These are phyloP conservation scores for Cutaneotrichosporon spelunceum DNA, from an alignment of 1,284 basidiomycete genomes.

Conservation along the genomic window DNA sequence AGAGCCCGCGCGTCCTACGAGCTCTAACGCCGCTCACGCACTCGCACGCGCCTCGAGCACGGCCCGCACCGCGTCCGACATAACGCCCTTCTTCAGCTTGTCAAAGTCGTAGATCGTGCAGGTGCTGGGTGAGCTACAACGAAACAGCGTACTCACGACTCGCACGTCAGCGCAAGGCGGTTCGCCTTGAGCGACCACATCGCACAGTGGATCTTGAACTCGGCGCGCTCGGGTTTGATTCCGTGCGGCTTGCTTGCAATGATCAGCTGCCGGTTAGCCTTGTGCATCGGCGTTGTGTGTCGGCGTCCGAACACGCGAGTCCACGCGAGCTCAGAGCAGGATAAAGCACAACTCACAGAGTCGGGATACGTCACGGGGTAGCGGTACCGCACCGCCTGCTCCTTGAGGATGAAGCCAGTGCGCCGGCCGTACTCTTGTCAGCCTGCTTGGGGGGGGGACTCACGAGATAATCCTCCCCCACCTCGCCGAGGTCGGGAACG, in stretches of 20 bases:
- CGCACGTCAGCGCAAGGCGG: conserved; percentile 35
- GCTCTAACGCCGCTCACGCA: no score
- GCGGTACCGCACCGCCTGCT: conserved; percentile 28
- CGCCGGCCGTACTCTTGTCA: conserved; percentile 34
- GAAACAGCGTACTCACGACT: conserved; percentile 9
- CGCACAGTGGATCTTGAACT: conserved; percentile 37
- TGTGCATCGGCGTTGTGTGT: no score
- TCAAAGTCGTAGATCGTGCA: conserved; percentile 51
- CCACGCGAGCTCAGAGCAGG: no score
- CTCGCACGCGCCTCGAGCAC: conserved; percentile 24
- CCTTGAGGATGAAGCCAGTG: conserved; percentile 43
- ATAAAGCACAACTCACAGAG: conserved; percentile 42
- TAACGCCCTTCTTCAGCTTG: conserved; percentile 36
- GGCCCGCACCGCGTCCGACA: conserved; percentile 35
- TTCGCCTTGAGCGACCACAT: conserved; percentile 43
- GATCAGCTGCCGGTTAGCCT: conserved; percentile 41
- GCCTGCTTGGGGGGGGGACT: background rate
- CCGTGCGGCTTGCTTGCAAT: conserved; percentile 37
- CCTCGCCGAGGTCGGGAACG: conserved; percentile 31
- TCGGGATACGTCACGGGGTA: conserved; percentile 50
- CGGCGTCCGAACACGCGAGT: no score
- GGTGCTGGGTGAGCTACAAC: conserved; percentile 22
- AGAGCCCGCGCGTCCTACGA: no score
- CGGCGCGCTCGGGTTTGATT: conserved; percentile 35
- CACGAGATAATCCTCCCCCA: conserved; percentile 16